Percentiles rank a stretch among this genome's conserved stretches.
These are phyloP conservation scores for Alternaria sp. DNA, from an alignment of 2,329 filamentous ascomycete genomes.

Conservation along the genomic window DNA sequence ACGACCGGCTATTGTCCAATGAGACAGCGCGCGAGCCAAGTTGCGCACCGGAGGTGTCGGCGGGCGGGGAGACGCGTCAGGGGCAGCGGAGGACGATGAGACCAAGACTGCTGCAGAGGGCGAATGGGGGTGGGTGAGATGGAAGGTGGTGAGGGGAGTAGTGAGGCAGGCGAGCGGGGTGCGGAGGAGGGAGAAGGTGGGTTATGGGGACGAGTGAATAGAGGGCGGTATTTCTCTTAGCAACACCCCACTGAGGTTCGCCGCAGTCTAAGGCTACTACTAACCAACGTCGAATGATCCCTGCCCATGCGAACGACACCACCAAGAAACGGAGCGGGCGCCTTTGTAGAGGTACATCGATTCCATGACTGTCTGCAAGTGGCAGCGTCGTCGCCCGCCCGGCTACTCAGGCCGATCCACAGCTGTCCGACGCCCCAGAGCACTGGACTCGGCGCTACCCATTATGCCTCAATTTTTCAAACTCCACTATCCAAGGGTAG, in stretches of 20 bases:
- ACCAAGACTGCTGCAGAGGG: slow-evolving; percentile 5
- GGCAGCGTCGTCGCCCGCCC: not conserved
- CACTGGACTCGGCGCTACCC: slow-evolving; percentile 9
- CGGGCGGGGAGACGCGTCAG: slow-evolving; percentile 21
- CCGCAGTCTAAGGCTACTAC: slow-evolving; percentile 21
- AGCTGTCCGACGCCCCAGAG: slow-evolving; percentile 14
- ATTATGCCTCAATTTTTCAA: slow-evolving; percentile 8
- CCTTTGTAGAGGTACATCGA: slow-evolving; percentile 32
- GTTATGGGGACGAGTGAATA: slow-evolving; percentile 26
- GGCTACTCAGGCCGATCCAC: slow-evolving; percentile 15
- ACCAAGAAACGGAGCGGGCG: slow-evolving; percentile 25
- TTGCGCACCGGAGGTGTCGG: slow-evolving; percentile 18
- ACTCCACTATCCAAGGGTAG: not conserved
- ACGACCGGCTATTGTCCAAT: slow-evolving; percentile 20
- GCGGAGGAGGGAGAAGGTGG: slow-evolving; percentile 20
- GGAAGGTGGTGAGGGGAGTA: slow-evolving; percentile 9
- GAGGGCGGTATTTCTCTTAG: slow-evolving; percentile 40
- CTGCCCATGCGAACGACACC: slow-evolving; percentile 37
- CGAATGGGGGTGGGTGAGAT: slow-evolving; percentile 7
- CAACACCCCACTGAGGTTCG: slow-evolving; percentile 33
- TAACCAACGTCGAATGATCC: slow-evolving; percentile 31
- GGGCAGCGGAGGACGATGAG: slow-evolving; percentile 8
- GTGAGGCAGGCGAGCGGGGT: slow-evolving; percentile 16
- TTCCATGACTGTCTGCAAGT: slow-evolving; percentile 5
- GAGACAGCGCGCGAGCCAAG: slow-evolving; percentile 15